Percentiles rank a stretch among this genome's conserved stretches.
Conservation (phyloP, 768 basidiomycete genomes). For the Trametes gibbosa region DNA sequence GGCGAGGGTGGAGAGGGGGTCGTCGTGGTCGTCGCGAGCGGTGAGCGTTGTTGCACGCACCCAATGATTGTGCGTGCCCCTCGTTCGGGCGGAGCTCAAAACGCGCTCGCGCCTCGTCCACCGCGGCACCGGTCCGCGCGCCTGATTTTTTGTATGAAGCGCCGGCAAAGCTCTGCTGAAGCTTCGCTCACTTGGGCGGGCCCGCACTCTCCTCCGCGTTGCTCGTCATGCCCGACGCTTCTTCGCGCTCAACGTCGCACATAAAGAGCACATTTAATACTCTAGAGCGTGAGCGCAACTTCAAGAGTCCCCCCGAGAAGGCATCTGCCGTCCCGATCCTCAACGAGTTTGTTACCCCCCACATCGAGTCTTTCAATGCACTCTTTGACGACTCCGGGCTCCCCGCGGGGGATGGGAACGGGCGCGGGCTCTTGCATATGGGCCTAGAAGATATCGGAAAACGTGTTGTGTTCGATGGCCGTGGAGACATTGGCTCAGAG, state of each 20-base stretch:
- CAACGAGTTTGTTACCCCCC: slow-evolving; percentile 91
- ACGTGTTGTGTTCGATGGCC: slow-evolving; percentile 90
- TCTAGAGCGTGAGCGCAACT: slow-evolving; percentile 71
- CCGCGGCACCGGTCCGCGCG: slow-evolving; percentile 1
- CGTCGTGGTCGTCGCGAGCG: slow-evolving; percentile 17
- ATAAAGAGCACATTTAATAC: slow-evolving; percentile 71
- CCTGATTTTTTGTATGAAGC: slow-evolving; percentile 15
- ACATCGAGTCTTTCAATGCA: slow-evolving; percentile 95
- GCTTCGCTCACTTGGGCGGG: background rate
- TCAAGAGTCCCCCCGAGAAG: slow-evolving; percentile 69
- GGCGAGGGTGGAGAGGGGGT: slow-evolving; percentile 1
- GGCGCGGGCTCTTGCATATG: slow-evolving; percentile 73
- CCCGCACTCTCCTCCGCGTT: background rate
- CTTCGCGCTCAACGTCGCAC: slow-evolving; percentile 33
- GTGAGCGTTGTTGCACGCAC: slow-evolving; percentile 5
- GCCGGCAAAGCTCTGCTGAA: slow-evolving; percentile 3
- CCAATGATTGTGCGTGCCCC: slow-evolving; percentile 1
- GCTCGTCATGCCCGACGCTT: slow-evolving; percentile 49
- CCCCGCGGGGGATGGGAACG: slow-evolving; percentile 69
- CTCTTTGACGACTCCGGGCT: slow-evolving; percentile 92
- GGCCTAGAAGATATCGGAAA: slow-evolving; percentile 83
- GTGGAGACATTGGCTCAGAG: slow-evolving; percentile 49
- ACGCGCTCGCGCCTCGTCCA: slow-evolving; percentile 4
- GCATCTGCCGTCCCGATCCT: slow-evolving; percentile 75
- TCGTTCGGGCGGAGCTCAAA: slow-evolving; percentile 19